phyloP scores from a whole-genome alignment of 2,329 filamentous ascomycete genomes.

The Pseudocercospora vitis region DNA sequence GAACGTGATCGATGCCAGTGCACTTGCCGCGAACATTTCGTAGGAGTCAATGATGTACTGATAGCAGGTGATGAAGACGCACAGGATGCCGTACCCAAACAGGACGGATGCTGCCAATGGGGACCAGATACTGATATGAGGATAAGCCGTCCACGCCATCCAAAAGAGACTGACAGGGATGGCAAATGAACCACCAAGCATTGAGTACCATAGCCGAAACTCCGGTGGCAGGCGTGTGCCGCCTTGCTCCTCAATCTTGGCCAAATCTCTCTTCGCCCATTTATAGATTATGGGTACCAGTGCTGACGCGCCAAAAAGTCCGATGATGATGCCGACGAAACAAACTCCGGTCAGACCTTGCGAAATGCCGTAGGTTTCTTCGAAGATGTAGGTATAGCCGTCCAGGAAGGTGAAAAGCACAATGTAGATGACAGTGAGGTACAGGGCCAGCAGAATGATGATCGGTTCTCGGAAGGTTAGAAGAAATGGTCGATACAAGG shows the following conservation, averaged over 20 bases:
- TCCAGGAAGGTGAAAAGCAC: slow-evolving; percentile 57
- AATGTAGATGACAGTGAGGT: slow-evolving; percentile 54
- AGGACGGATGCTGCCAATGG: slow-evolving; percentile 52
- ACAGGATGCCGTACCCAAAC: slow-evolving; percentile 54
- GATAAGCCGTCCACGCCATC: slow-evolving; percentile 56
- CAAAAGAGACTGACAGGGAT: slow-evolving; percentile 58
- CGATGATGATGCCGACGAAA: slow-evolving; percentile 23
- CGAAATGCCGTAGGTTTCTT: slow-evolving; percentile 49
- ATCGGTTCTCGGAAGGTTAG: slow-evolving; percentile 39
- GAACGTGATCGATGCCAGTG: slow-evolving; percentile 45
- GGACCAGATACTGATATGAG: slow-evolving; percentile 52
- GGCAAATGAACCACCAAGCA: slow-evolving; percentile 48
- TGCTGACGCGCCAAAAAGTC: slow-evolving; percentile 19
- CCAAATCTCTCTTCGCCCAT: slow-evolving; percentile 40
- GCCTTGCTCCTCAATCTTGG: slow-evolving; percentile 43
- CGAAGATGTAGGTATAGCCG: slow-evolving; percentile 55
- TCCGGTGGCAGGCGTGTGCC: slow-evolving; percentile 50
- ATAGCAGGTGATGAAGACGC: slow-evolving; percentile 54
- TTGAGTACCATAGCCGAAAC: slow-evolving; percentile 55
- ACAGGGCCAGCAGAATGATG: slow-evolving; percentile 51
- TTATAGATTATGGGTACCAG: slow-evolving; percentile 24
- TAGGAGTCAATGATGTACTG: slow-evolving; percentile 62
- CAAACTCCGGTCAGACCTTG: slow-evolving; percentile 22
- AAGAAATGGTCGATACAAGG: slow-evolving; percentile 46
- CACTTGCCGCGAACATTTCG: slow-evolving; percentile 53